phyloP scores from a whole-genome alignment of 495 filamentous ascomycete genomes.

The Aspergillus bridgeri region DNA sequence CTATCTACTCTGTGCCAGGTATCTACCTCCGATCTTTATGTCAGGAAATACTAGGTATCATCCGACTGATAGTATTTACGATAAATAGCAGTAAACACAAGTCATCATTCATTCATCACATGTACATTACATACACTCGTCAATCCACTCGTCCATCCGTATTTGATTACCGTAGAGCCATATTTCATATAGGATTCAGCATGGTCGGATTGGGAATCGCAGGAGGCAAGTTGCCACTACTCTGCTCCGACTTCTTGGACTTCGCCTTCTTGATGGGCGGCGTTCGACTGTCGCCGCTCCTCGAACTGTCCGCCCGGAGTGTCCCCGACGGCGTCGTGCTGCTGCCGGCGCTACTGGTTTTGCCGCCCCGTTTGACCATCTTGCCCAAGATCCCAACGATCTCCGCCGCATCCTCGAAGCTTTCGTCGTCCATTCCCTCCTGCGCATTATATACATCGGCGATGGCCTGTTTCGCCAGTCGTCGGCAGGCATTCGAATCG shows the following conservation, averaged over 20 bases:
- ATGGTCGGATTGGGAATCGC: slow-evolving; percentile 37
- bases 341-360: slow-evolving; percentile 27
- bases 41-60: no score
- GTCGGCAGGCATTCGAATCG: slow-evolving; percentile 68
- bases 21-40: no score
- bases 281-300: slow-evolving; percentile 33
- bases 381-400: slow-evolving; percentile 69
- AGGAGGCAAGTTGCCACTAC: slow-evolving; percentile 15
- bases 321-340: slow-evolving; percentile 28
- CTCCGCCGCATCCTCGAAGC: slow-evolving; percentile 75
- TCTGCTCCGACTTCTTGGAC: not conserved
- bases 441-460: slow-evolving; percentile 85
- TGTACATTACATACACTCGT: not conserved
- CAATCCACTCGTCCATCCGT: not conserved
- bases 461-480: slow-evolving; percentile 77
- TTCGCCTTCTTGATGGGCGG: slow-evolving; percentile 7
- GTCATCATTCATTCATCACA: not conserved
- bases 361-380: slow-evolving; percentile 68
- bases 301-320: slow-evolving; percentile 28
- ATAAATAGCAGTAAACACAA: not conserved
- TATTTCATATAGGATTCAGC: slow-evolving; percentile 45
- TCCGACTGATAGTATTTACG: no score
- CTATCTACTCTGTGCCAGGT: no score
- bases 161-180: no score
- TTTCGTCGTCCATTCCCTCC: slow-evolving; percentile 90